phyloP scores from a whole-genome alignment of 108 stramenopile species.

The Fragilaria radians region DNA sequence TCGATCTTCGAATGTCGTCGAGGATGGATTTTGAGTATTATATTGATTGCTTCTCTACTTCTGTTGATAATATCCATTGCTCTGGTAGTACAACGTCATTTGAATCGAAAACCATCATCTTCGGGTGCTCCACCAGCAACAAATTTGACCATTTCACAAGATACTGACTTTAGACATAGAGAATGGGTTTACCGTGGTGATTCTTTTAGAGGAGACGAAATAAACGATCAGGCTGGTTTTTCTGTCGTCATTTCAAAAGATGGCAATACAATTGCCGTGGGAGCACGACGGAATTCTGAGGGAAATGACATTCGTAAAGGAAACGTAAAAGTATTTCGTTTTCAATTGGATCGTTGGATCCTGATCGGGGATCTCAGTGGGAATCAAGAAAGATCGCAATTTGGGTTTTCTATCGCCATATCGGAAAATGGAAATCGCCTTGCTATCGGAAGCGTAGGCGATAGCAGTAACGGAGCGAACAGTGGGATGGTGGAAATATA shows the following conservation, averaged over 20 bases:
- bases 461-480: conserved; percentile 31
- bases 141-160: no score
- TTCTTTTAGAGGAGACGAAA: conserved; percentile 18
- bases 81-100: no score
- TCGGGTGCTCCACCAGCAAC: no score
- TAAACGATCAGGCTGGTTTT: conserved; percentile 28
- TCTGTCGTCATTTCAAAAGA: conserved; percentile 33
- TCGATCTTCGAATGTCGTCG: no score
- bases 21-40: no score
- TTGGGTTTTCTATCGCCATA: conserved; percentile 23
- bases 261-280: conserved; percentile 32
- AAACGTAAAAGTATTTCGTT: conserved; percentile 8
- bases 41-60: no score
- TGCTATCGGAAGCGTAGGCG: conserved; percentile 20
- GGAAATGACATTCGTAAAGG: conserved; percentile 20
- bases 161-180: no score
- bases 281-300: conserved; percentile 23
- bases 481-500: conserved; percentile 35
- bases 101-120: no score
- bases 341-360: no score
- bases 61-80: no score
- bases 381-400: conserved; percentile 13
- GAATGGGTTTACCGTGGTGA: conserved; percentile 25
- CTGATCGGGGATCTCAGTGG: conserved; percentile 4
- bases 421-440: conserved; percentile 20